Conservation (phyloP, 225 moss, liverwort and hornwort genomes). For the Thuidium tamariscinum region DNA sequence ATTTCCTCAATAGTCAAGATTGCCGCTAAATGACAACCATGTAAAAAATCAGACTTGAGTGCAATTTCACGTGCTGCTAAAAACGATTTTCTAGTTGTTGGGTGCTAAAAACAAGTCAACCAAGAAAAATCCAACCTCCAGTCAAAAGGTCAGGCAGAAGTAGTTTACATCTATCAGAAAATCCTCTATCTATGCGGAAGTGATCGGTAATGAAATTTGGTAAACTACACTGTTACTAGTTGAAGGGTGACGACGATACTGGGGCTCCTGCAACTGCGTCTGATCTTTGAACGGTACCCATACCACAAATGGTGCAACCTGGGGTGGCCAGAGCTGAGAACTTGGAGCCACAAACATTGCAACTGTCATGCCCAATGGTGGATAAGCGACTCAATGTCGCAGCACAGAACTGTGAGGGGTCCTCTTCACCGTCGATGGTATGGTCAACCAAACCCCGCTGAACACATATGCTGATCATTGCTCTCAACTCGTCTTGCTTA, state of each 20-base stretch:
- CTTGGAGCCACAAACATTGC: slow-evolving; percentile 80
- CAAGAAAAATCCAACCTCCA: neutral
- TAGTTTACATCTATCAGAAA: slow-evolving; percentile 1
- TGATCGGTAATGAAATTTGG: neutral
- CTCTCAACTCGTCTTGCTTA: slow-evolving; percentile 89
- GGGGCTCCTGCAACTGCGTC: slow-evolving; percentile 73
- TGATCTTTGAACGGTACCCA: slow-evolving; percentile 94
- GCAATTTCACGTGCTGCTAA: neutral
- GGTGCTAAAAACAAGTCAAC: neutral
- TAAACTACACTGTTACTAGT: slow-evolving; percentile 15
- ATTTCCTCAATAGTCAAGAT: slow-evolving; percentile 16
- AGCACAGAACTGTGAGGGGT: slow-evolving; percentile 93
- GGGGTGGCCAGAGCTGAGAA: slow-evolving; percentile 88
- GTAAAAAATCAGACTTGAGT: slow-evolving; percentile 11
- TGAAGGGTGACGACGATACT: slow-evolving; percentile 63
- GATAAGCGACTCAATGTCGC: slow-evolving; percentile 91
- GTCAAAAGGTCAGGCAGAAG: neutral
- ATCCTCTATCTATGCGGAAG: neutral
- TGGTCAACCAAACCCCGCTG: slow-evolving; percentile 82
- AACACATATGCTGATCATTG: slow-evolving; percentile 66
- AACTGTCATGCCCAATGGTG: slow-evolving; percentile 91
- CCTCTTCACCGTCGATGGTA: slow-evolving; percentile 95
- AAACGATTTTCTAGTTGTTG: neutral
- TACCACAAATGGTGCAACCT: slow-evolving; percentile 93
- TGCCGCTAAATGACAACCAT: neutral